Conservation (phyloP, 352 stramenopile species). For the Globisporangium yorkense region DNA sequence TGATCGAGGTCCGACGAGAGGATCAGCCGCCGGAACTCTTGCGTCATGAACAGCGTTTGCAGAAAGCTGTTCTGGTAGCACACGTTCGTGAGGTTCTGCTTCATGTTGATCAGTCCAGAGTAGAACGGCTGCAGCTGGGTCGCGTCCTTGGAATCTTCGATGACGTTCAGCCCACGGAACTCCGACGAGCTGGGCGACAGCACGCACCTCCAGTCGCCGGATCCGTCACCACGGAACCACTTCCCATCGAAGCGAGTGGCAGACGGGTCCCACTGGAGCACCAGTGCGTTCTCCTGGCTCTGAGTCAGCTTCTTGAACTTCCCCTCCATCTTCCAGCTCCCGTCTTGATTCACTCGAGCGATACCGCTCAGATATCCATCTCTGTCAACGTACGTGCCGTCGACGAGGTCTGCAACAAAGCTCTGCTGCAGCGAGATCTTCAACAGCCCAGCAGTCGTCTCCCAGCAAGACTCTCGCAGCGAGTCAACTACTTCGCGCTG, state of each 20-base stretch:
- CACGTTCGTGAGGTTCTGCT: slow-evolving; percentile 86
- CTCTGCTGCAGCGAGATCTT: slow-evolving; percentile 29
- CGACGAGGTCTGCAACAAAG: slow-evolving; percentile 60
- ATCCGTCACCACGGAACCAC: slow-evolving; percentile 81
- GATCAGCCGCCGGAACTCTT: slow-evolving; percentile 73
- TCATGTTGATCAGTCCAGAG: slow-evolving; percentile 85
- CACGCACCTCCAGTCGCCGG: slow-evolving; percentile 76
- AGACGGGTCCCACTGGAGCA: slow-evolving; percentile 51
- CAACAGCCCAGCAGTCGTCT: slow-evolving; percentile 65
- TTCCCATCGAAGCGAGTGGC: slow-evolving; percentile 70
- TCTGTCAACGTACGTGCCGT: slow-evolving; percentile 66
- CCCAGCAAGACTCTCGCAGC: slow-evolving; percentile 46
- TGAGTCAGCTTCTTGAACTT: slow-evolving; percentile 64
- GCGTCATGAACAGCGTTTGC: slow-evolving; percentile 84
- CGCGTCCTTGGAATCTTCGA: slow-evolving; percentile 28
- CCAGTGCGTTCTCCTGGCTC: slow-evolving; percentile 65
- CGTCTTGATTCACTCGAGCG: slow-evolving; percentile 34
- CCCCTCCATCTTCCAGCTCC: slow-evolving; percentile 61
- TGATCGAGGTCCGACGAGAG: slow-evolving; percentile 44
- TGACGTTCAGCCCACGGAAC: slow-evolving; percentile 56
- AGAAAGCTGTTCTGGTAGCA: slow-evolving; percentile 91
- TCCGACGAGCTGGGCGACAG: slow-evolving; percentile 37
- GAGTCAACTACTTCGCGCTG: slow-evolving; percentile 21
- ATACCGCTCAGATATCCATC: slow-evolving; percentile 65
- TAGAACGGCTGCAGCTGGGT: slow-evolving; percentile 64